Evolutionary conservation across 1,139 yeast species (phyloP), one percentile per base, ranked within the genome.

Genomic region (Yamadazyma mexicana): DNA sequence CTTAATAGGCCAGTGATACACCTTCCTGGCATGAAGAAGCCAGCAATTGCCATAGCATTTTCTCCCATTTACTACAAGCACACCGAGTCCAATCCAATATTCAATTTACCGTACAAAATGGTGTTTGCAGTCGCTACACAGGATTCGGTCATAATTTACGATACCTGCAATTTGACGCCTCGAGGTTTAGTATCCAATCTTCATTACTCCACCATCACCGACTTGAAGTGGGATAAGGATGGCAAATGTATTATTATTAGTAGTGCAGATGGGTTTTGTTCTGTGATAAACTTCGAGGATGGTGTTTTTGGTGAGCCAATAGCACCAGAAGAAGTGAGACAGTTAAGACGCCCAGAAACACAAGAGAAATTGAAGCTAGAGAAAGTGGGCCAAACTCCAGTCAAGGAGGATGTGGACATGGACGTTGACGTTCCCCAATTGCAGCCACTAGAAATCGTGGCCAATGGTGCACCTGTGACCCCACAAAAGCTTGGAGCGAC

Each of bases 261-360:
- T n/a, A 87, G 97, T 0, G 85, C 95, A 0, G 99, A 94, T 60
- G 98, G 98, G 17, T 91, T 88, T 55, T 87, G 97, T 52, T 85
- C 96, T 1, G 73, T 75, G 30, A 61, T 42, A 14, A 22, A 22
- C 34, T 79, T 87, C 42, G 75, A 73, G 3, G 56, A 60, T 1
- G 57, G 62, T 2, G 70, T 74, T 16, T 72, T 87, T 37, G 95
- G 95, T 1, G 67, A 61, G 28, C 44, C 7, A 43, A 38, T 38
- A 36, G 30, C n/a, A 6, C 20, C 15, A 12, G 31, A 28, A 10
- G 20, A 16, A 10, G 31, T 28, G 20, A n/a, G n/a, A n/a, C n/a
- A n/a, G n/a, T n/a, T n/a, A n/a, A n/a, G n/a, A n/a, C n/a, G n/a
- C n/a, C n/a, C n/a, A n/a, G n/a, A n/a, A n/a, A n/a, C n/a, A n/a